Percentiles rank a stretch among this genome's conserved stretches.
These are phyloP conservation scores for Calendula officinalis DNA, from an alignment of 129 eudicot species.

Conservation along the genomic window DNA sequence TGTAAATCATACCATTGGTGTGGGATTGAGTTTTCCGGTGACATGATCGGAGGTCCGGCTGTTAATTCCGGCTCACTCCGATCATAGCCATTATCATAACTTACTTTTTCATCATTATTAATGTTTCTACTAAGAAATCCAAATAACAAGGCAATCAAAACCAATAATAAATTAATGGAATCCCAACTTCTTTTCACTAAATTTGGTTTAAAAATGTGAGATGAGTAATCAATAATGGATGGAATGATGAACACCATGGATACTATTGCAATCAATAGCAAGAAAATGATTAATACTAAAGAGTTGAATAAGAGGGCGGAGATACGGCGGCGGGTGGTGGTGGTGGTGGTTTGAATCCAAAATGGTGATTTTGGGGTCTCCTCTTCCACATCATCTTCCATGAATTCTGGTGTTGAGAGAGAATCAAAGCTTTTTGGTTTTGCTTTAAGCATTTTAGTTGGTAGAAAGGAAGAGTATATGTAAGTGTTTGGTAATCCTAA, in stretches of 20 bases:
- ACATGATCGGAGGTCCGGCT: conserved; percentile 37
- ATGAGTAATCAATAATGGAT: conserved; percentile 33
- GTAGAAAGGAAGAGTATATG: conserved; percentile 17
- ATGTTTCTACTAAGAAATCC: conserved; percentile 71
- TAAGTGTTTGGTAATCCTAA: conserved; percentile 24
- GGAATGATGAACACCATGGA: conserved; percentile 58
- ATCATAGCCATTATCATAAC: conserved; percentile 25
- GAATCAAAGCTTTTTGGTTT: conserved; percentile 19
- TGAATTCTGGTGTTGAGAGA: conserved; percentile 27
- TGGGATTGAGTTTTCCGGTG: conserved; percentile 26
- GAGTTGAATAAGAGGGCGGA: conserved; percentile 68
- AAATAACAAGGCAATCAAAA: conserved; percentile 60
- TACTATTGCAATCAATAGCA: conserved; percentile 55
- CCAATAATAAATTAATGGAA: conserved; percentile 59
- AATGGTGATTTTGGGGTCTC: conserved; percentile 48
- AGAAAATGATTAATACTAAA: conserved; percentile 43
- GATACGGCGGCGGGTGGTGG: conserved; percentile 45
- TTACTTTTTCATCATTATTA: conserved; percentile 40
- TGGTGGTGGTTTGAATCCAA: conserved; percentile 65
- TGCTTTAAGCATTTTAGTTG: conserved; percentile 40
- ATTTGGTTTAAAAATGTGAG: conserved; percentile 51
- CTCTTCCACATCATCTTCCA: conserved; percentile 56
- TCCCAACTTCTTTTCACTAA: conserved; percentile 75
- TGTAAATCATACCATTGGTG: conserved; percentile 46
- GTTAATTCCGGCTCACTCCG: conserved; percentile 32